These are phyloP conservation scores for Sonneratia caseolaris DNA, from an alignment of 345 rosid species.

Conservation along the genomic window DNA sequence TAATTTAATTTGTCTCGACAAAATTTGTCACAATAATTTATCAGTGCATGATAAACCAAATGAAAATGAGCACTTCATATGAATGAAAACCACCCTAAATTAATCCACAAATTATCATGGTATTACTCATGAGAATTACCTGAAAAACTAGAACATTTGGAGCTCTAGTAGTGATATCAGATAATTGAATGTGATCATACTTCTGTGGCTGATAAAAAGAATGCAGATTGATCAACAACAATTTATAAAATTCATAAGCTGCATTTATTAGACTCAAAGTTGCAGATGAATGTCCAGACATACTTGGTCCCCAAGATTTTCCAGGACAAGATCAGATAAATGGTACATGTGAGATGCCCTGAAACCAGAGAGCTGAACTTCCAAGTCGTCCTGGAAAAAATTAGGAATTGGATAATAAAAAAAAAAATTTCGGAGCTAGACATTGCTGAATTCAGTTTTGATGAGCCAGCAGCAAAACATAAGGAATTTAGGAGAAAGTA, in stretches of 20 bases:
- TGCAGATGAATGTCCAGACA: slow-evolving; percentile 4
- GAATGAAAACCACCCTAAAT: slow-evolving; percentile 1
- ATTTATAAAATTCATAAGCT: not conserved
- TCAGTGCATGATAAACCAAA: not conserved
- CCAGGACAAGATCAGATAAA: slow-evolving; percentile 65
- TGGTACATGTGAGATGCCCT: slow-evolving; percentile 70
- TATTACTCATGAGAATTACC: slow-evolving; percentile 29
- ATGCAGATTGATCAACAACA: slow-evolving; percentile 7
- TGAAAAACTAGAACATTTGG: slow-evolving; percentile 68
- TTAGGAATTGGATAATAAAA: not conserved
- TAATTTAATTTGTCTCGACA: not conserved
- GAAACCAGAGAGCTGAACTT: slow-evolving; percentile 74
- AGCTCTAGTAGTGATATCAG: slow-evolving; percentile 48
- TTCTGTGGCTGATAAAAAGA: slow-evolving; percentile 32
- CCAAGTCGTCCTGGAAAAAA: slow-evolving; percentile 42
- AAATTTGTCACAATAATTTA: too few relatives aligned
- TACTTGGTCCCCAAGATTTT: slow-evolving; percentile 56
- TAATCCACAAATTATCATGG: not conserved
- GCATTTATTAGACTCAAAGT: not conserved
- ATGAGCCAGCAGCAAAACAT: not conserved
- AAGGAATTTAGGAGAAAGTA: too few relatives aligned
- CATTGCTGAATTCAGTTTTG: not conserved
- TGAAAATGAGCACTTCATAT: not conserved
- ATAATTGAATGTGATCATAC: slow-evolving; percentile 43
- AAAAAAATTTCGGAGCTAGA: not conserved